These are phyloP conservation scores for Lachnellula hyalina DNA, from an alignment of 2,329 filamentous ascomycete genomes.

Conservation along the genomic window DNA sequence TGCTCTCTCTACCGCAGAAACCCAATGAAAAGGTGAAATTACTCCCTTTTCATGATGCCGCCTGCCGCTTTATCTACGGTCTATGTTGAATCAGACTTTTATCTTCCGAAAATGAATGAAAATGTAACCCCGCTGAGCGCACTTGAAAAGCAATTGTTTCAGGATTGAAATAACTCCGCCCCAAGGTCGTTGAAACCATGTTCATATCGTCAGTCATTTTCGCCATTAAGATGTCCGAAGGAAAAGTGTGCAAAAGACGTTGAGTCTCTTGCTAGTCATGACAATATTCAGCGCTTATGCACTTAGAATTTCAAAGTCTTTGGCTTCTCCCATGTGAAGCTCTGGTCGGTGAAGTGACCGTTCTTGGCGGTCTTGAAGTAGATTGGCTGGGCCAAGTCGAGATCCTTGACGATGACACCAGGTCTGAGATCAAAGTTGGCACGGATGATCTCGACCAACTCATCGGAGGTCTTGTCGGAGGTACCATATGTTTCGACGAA, in stretches of 20 bases:
- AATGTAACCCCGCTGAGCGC: neutral
- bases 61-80: slow-evolving; percentile 29
- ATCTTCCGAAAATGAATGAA: slow-evolving; percentile 19
- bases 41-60: slow-evolving; percentile 4
- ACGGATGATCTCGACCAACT: slow-evolving; percentile 91
- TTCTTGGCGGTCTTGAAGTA: slow-evolving; percentile 99
- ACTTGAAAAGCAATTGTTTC: slow-evolving; percentile 8
- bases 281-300: slow-evolving; percentile 12
- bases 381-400: slow-evolving; percentile 91
- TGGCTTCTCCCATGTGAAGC: slow-evolving; percentile 97
- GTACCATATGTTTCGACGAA: slow-evolving; percentile 98
- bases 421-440: slow-evolving; percentile 97
- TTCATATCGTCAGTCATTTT: slow-evolving; percentile 30
- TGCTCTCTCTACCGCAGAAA: slow-evolving; percentile 24
- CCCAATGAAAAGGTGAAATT: slow-evolving; percentile 5
- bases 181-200: slow-evolving; percentile 33
- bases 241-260: slow-evolving; percentile 28
- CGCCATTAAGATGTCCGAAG: slow-evolving; percentile 28
- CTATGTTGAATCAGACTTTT: slow-evolving; percentile 35
- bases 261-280: slow-evolving; percentile 29
- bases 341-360: slow-evolving; percentile 99
- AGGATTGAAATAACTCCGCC: slow-evolving; percentile 22
- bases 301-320: slow-evolving; percentile 87
- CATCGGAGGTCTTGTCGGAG: slow-evolving; percentile 78
- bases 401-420: slow-evolving; percentile 97